Percentiles rank a stretch among this genome's conserved stretches.
These are phyloP conservation scores for Combretum micranthum DNA, from an alignment of 345 rosid genomes.

Conservation along the genomic window DNA sequence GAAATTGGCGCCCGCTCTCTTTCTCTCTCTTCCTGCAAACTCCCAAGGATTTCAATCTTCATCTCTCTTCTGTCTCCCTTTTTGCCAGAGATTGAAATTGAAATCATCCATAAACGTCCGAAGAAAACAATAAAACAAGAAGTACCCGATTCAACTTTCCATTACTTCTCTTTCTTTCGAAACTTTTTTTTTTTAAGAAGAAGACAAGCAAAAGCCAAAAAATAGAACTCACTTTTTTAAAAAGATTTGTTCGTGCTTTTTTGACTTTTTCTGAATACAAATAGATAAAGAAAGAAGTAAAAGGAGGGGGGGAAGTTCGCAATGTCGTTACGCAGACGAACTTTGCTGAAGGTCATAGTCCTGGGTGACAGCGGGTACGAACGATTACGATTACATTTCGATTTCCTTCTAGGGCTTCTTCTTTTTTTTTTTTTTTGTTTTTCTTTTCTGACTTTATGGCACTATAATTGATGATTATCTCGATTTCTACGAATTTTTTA, in stretches of 20 bases:
- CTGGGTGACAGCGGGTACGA: conserved; percentile 99
- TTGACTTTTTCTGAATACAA: too few species aligned
- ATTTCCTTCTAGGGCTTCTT: background rate
- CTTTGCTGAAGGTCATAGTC: conserved; percentile 96
- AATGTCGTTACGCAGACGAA: conserved; percentile 85
- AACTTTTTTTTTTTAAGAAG: too few species aligned
- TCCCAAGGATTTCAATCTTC: conserved; percentile 7
- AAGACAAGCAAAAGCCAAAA: too few species aligned
- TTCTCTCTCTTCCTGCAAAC: background rate
- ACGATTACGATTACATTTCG: conserved; percentile 11
- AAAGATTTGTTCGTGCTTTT: too few species aligned
- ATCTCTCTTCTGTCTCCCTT: background rate
- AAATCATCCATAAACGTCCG: too few species aligned
- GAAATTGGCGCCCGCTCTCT: conserved; percentile 50
- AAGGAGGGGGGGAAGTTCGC: conserved; percentile 6
- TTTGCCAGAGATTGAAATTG: too few species aligned
- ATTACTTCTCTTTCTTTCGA: background rate
- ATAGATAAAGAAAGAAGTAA: too few species aligned
- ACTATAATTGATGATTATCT: background rate
- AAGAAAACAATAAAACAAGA: background rate
- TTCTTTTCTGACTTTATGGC: conserved; percentile 19
- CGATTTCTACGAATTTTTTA: conserved; percentile 20
- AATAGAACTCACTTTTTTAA: too few species aligned
- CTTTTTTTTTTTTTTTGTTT: background rate
- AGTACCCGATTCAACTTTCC: conserved; percentile 4